Conservation (phyloP, 2,329 filamentous ascomycete genomes). For the Fusarium veterinarium region DNA sequence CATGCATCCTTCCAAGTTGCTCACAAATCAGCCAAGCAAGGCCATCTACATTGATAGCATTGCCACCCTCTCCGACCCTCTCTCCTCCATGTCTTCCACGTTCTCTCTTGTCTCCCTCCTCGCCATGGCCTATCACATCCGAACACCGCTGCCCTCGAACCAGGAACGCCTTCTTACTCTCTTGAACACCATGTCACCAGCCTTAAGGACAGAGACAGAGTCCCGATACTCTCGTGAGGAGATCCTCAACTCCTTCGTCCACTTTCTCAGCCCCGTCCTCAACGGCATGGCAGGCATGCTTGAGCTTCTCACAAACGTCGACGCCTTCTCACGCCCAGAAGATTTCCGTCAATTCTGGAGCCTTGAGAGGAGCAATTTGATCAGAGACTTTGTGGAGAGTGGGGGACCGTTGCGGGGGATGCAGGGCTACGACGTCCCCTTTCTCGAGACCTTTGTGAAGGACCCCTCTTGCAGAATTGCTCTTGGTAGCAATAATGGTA, state of each 20-base stretch:
- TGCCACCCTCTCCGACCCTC: conserved; percentile 46
- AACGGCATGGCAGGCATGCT: conserved; percentile 50
- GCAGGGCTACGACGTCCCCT: conserved; percentile 44
- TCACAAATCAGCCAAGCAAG: conserved; percentile 34
- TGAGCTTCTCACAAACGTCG: conserved; percentile 49
- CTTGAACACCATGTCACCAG: conserved; percentile 48
- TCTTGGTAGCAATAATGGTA: conserved; percentile 42
- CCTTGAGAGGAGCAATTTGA: conserved; percentile 49
- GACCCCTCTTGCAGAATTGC: conserved; percentile 43
- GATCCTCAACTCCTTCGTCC: conserved; percentile 48
- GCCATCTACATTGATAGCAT: conserved; percentile 46
- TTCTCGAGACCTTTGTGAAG: conserved; percentile 42
- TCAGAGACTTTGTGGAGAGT: conserved; percentile 48
- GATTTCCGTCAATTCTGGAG: conserved; percentile 52
- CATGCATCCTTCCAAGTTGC: conserved; percentile 42
- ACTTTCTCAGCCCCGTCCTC: conserved; percentile 49
- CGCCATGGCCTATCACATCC: conserved; percentile 48
- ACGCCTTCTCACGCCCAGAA: conserved; percentile 47
- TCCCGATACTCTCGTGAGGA: conserved; percentile 42
- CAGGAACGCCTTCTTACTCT: conserved; percentile 50
- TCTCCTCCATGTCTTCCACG: conserved; percentile 47
- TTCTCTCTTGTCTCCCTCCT: conserved; percentile 50
- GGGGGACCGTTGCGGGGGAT: conserved; percentile 38
- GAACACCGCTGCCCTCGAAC: conserved; percentile 39
- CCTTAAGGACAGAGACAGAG: conserved; percentile 20